Evolutionary conservation across 1,284 basidiomycete species (phyloP).

Genomic region (Vanrija sp.): DNA sequence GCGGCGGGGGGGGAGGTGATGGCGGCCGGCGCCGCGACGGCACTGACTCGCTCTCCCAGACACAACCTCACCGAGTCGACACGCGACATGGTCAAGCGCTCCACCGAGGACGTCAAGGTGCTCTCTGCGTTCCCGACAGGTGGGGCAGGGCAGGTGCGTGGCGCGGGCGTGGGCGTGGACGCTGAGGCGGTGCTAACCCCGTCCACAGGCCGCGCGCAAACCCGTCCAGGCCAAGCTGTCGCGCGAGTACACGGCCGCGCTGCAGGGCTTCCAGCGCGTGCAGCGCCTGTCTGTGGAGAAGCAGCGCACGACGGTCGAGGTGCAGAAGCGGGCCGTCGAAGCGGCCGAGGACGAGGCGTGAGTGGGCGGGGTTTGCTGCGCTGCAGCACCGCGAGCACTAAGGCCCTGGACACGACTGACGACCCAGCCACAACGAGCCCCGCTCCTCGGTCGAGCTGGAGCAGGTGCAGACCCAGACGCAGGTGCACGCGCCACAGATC

Average conservation of each 20-base stretch:
- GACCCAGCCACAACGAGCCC: conserved; percentile 21
- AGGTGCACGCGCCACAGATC: conserved; percentile 54
- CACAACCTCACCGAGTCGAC: conserved; percentile 88
- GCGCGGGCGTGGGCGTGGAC: neutral
- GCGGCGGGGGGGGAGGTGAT: no score
- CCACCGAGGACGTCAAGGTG: conserved; percentile 86
- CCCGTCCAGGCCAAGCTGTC: conserved; percentile 77
- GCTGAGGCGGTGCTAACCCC: no score
- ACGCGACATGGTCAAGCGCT: conserved; percentile 87
- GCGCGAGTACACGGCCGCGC: conserved; percentile 83
- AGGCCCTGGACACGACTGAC: no score
- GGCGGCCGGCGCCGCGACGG: no score
- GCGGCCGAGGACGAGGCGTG: conserved; percentile 32
- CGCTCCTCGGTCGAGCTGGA: conserved; percentile 41
- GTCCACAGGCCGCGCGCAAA: conserved; percentile 38
- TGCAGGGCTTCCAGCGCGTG: conserved; percentile 85
- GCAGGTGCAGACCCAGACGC: conserved; percentile 35
- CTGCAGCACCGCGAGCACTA: neutral
- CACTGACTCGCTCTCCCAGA: conserved; percentile 25
- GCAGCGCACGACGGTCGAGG: conserved; percentile 77
- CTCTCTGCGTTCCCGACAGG: conserved; percentile 64
- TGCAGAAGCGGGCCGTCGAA: conserved; percentile 47
- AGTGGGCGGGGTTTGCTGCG: conserved; percentile 9
- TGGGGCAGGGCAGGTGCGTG: conserved; percentile 23
- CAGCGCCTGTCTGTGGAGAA: conserved; percentile 85